Base-by-base conservation (phyloP, 2,329 filamentous ascomycete genomes). In the Neopestalotiopsis sp. region DNA sequence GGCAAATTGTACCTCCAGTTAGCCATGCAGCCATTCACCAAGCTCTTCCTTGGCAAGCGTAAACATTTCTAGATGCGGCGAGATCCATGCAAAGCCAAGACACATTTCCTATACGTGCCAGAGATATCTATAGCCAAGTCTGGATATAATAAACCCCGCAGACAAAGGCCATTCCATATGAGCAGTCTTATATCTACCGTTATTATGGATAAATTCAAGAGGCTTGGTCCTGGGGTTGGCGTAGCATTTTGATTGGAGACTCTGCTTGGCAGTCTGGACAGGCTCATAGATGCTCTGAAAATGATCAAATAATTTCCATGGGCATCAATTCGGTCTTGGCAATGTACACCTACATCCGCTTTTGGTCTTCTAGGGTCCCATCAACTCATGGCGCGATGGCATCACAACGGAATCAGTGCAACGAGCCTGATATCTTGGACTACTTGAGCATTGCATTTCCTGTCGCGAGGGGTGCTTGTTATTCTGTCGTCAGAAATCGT, bases 81-180 rank as follows among this genome's bases (percentile, higher is more conserved):
- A n/a, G 17, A 53, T 53, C 45, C 45, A 53, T 53, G 45, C 17
- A 53, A 17, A 53, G 45, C 7, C 17, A 17, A 53, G 45, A 17
- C 14, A 17, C 6, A 53, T 17, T n/a, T 53, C 7, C 45, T 53
- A 24, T 53, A 53, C 20, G 45, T 53, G 45, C 45, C 45, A 53
- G n/a, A 53, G 45, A 53, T 53, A 53, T 53, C 45, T 17, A 53
- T 53, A 53, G 45, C 45, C 45, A 53, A 53, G 45, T 17, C 45
- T 9, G 45, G 45, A n/a, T 53, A 20, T n/a, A n/a, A 53, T 53
- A 20, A 17, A 17, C 45, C n/a, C n/a, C 6, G 45, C 45, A 53
- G n/a, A 2, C n/a, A 24, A 53, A n/a, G 45, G 45, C 14, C n/a
- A 17, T 53, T 9, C 45, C 14, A 53, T 24, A 53, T 17, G 14